Conservation (phyloP, 257 asterid species). For the Fraxinus pennsylvanica region DNA sequence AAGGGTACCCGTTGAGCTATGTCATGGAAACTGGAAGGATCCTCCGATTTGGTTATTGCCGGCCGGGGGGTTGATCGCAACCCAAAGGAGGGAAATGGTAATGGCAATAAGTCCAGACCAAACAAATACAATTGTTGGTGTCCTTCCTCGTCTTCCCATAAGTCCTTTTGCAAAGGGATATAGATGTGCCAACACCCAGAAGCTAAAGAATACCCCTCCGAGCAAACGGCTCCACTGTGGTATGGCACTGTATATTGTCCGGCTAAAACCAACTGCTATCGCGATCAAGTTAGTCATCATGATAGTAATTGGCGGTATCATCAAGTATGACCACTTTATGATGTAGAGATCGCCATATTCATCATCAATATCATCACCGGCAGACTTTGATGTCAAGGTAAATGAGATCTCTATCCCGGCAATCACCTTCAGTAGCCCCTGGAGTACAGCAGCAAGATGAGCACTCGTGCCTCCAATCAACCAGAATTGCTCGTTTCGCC, state of each 20-base stretch:
- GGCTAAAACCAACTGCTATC: slow-evolving; percentile 24
- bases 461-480: slow-evolving; percentile 26
- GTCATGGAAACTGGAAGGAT: slow-evolving; percentile 25
- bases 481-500: slow-evolving; percentile 24
- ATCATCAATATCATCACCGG: slow-evolving; percentile 19
- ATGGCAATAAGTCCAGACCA: slow-evolving; percentile 26
- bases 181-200: slow-evolving; percentile 26
- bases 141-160: slow-evolving; percentile 26
- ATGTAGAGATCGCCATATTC: slow-evolving; percentile 19
- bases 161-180: slow-evolving; percentile 25
- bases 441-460: slow-evolving; percentile 24
- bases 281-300: slow-evolving; percentile 22
- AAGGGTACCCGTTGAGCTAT: background rate
- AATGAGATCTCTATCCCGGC: slow-evolving; percentile 24
- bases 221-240: slow-evolving; percentile 25
- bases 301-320: slow-evolving; percentile 25
- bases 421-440: slow-evolving; percentile 22
- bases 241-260: slow-evolving; percentile 22
- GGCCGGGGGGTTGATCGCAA: slow-evolving; percentile 18
- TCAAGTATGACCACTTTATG: slow-evolving; percentile 20
- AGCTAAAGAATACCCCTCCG: slow-evolving; percentile 25
- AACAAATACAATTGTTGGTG: slow-evolving; percentile 22
- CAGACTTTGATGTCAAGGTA: slow-evolving; percentile 19
- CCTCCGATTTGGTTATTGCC: slow-evolving; percentile 15
- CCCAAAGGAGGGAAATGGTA: slow-evolving; percentile 22